Evolutionary conservation across 495 filamentous ascomycete genomes (phyloP), one percentile per base, ranked within the genome.

Genomic region (Pseudotulostoma volvatum): DNA sequence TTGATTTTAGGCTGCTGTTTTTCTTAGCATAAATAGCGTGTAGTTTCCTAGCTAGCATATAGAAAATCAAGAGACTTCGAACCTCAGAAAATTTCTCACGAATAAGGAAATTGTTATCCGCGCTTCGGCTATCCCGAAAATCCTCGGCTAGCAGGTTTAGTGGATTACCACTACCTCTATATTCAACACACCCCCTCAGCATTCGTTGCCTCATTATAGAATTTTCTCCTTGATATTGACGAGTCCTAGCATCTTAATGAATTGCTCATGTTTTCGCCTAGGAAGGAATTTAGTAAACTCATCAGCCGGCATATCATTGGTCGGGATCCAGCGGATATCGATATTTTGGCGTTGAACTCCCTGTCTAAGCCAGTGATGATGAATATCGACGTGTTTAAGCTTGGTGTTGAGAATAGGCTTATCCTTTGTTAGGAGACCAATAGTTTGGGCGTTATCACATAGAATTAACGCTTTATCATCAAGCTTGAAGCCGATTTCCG

Each of bases 311-410:
- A 39, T 39, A 2, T 28, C 8, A 4, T 11, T n/a, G n/a, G 37
- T 39, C 8, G 14, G 23, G 20, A 39, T 8, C 37, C 20, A 39
- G 7, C 20, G 1, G 4, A 39, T 15, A 30, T 39, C 17, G 4
- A 39, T 25, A n/a, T 39, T 13, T 4, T 17, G 14, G 4, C 17
- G 9, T 8, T 31, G 13, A 9, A 39, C 20, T 21, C 15, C 9
- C 3, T 39, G 19, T 28, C 13, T 9, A 8, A 39, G 19, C 23
- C 20, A 39, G 20, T 39, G 37, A 31, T 30, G 23, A 21, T 39
- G 20, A 13, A 39, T 39, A 39, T 39, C 20, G 30, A 39, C 20
- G 30, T 39, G 13, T 20, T 15, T 5, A 14, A 39, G 37, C 9
- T 21, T 20, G 4, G 37, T 39, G 23, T 23, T 28, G n/a, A 39